A percentile compares a stretch with the other conserved stretches of the same genome.
Conservation (phyloP, 441 rosid species). For the Euphorbia celastroides region DNA sequence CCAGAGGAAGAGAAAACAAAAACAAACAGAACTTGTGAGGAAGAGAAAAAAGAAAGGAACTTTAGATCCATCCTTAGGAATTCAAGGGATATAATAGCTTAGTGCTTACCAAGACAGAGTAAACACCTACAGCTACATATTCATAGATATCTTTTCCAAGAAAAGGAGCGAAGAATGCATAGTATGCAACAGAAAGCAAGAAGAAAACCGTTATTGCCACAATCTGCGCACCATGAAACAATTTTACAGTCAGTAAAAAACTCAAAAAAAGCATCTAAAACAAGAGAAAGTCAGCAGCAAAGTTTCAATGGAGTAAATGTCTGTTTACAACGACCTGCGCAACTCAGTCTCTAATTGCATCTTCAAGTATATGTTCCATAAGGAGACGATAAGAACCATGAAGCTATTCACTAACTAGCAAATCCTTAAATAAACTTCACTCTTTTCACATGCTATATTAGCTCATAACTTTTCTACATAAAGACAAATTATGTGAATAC, state of each 20-base stretch:
- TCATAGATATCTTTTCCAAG: constrained; percentile 65
- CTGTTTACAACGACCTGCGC: background rate
- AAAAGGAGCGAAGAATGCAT: constrained; percentile 95
- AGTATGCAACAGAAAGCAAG: constrained; percentile 74
- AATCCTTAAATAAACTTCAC: background rate
- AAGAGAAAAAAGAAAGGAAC: background rate
- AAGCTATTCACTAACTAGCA: background rate
- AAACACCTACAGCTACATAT: constrained; percentile 60
- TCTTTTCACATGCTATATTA: background rate
- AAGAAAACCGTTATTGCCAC: constrained; percentile 82
- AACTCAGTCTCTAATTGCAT: background rate
- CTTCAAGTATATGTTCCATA: background rate
- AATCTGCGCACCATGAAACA: constrained; percentile 44
- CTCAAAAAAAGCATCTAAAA: constrained; percentile 9
- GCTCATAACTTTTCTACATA: background rate
- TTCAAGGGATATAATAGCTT: background rate
- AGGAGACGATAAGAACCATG: background rate
- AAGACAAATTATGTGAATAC: background rate
- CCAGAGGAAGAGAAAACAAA: constrained; percentile 15
- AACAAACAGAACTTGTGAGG: constrained; percentile 1
- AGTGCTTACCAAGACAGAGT: constrained; percentile 66
- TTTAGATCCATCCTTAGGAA: background rate
- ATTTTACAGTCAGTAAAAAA: constrained; percentile 1
- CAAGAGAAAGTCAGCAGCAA: background rate
- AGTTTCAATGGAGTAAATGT: background rate